Evolutionary conservation across 2,329 filamentous ascomycete genomes (phyloP).

Genomic region (Elsinoe necatrix): DNA sequence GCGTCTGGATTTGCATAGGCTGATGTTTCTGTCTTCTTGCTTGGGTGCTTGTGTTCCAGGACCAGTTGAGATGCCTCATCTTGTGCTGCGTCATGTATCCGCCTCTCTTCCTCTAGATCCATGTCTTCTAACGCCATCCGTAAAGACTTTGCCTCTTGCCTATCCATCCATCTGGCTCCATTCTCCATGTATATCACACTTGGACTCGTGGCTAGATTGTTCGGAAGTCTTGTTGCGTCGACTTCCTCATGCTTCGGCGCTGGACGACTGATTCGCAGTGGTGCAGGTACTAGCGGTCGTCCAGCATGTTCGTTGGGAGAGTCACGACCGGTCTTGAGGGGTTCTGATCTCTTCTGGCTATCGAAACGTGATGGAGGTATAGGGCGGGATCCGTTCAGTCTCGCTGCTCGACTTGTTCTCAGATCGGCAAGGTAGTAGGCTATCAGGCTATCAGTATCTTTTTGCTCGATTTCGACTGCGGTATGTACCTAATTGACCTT

Average conservation of each 20-base stretch:
- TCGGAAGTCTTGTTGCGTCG: constrained; percentile 26
- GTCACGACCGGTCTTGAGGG: background rate
- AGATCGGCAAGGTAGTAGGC: constrained; percentile 64
- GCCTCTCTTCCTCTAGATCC: constrained; percentile 55
- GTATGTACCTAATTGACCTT: constrained; percentile 1
- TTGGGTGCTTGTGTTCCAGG: constrained; percentile 50
- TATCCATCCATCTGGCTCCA: constrained; percentile 70
- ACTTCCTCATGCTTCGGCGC: constrained; percentile 12
- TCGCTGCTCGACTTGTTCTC: constrained; percentile 56
- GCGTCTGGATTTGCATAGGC: constrained; percentile 29
- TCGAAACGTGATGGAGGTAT: constrained; percentile 43
- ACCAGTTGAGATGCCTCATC: constrained; percentile 72
- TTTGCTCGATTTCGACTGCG: background rate
- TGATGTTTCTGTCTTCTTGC: constrained; percentile 50
- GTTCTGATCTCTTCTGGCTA: constrained; percentile 20
- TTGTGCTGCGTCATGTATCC: constrained; percentile 61
- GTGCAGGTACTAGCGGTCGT: constrained; percentile 24
- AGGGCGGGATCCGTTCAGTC: constrained; percentile 64
- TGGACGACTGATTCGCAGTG: constrained; percentile 17
- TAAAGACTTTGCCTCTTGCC: constrained; percentile 63
- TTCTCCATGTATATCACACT: constrained; percentile 64
- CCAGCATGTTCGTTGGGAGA: constrained; percentile 25
- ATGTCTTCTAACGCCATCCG: constrained; percentile 66
- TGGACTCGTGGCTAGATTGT: constrained; percentile 52
- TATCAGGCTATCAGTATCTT: constrained; percentile 28